Base-by-base conservation (phyloP, 2,329 filamentous ascomycete species). In the Cladosporium sp. region DNA sequence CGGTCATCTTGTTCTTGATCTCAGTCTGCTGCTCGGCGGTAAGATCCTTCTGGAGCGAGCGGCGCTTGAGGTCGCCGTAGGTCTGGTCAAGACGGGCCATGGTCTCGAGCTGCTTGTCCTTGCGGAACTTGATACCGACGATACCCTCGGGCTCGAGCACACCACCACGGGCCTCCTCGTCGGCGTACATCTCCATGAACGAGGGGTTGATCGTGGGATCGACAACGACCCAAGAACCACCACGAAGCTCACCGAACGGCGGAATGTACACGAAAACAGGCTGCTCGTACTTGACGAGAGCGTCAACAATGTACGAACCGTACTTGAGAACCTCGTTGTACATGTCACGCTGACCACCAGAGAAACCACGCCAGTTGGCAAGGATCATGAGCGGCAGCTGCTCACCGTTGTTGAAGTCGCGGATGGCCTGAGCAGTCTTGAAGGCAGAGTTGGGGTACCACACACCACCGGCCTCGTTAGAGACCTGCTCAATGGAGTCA, bases 311-410 rank as follows among this genome's bases (percentile, higher is more conserved):
- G 86, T 95, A 98, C 21, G 94, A 97, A 77, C 95, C 95, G 76
- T 99, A 99, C 85, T 99, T 99, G 80, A 99, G 88, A 18, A 99
- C 95, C 82, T 99, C 95, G 83, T 98, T 97, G 88, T 96, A 99
- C 95, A 99, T 99, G 82, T 99, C 95, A 73, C 94, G 92, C 83
- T 99, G 95, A 70, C 95, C 95, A 84, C 95, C 95, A 72, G 95
- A 99, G 92, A 99, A 99, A 84, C 95, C 95, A 88, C 95, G 90
- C 95, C 95, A 99, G 86, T 99, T 99, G 81, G 95, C 95, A 70
- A 99, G 88, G 77, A 99, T 99, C 93, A 99, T 98, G 71, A 99
- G 84, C 65, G 95, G 95, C 76, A 99, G 86, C 83, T 99, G 95
- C 83, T 99, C 95, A 78, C 95, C 95, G 71, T 96, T 88, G 88